Conservation (phyloP, 2,329 filamentous ascomycete genomes). For the Ophiobolus disseminans region DNA sequence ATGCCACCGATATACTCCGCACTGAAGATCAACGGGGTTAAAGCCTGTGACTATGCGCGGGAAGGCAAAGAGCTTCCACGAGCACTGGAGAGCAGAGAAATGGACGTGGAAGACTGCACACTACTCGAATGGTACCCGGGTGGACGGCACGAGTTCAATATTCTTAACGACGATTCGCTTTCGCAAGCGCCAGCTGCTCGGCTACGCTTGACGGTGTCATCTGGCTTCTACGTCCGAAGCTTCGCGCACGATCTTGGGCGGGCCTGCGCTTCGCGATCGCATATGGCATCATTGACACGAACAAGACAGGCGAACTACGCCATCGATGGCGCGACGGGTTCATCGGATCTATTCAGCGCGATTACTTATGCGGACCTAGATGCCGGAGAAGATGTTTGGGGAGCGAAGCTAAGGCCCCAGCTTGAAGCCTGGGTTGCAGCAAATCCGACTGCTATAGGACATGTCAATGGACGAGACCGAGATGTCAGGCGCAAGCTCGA, state of each 20-base stretch:
- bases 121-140: constrained; percentile 35
- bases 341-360: constrained; percentile 9
- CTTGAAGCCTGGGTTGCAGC: constrained; percentile 32
- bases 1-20: constrained; percentile 39
- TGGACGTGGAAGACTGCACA: constrained; percentile 35
- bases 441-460: constrained; percentile 21
- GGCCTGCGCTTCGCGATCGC: constrained; percentile 28
- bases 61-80: constrained; percentile 32
- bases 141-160: constrained; percentile 25
- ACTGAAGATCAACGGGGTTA: constrained; percentile 38
- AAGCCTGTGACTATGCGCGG: constrained; percentile 39
- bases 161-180: constrained; percentile 12
- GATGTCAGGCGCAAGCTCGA: constrained; percentile 18
- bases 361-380: constrained; percentile 33
- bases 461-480: constrained; percentile 29
- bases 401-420: constrained; percentile 24
- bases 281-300: constrained; percentile 34
- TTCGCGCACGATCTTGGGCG: constrained; percentile 42
- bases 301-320: constrained; percentile 35
- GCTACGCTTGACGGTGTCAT: constrained; percentile 33
- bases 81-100: constrained; percentile 34
- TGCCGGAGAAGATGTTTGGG: constrained; percentile 33
- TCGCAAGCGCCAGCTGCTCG: constrained; percentile 27
- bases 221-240: constrained; percentile 44
- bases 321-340: constrained; percentile 1